These are phyloP conservation scores for Cutaneotrichosporon sp. DNA, from an alignment of 1,284 basidiomycete species.

Conservation along the genomic window DNA sequence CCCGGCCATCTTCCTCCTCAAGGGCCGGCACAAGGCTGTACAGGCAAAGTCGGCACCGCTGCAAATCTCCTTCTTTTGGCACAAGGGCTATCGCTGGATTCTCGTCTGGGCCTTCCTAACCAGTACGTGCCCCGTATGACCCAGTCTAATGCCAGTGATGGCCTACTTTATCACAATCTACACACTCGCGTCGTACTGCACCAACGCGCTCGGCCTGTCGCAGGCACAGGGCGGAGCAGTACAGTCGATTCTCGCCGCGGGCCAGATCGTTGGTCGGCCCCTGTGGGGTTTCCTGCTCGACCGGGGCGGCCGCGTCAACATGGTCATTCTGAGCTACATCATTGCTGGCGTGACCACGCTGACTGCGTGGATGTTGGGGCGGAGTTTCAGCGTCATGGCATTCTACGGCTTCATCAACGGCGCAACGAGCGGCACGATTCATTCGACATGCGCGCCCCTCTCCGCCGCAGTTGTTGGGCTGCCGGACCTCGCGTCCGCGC, in stretches of 20 bases:
- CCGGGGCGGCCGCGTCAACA: conserved; percentile 47
- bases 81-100: conserved; percentile 12
- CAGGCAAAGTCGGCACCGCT: conserved; percentile 16
- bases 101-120: conserved; percentile 18
- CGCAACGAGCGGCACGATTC: conserved; percentile 47
- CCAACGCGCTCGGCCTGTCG: conserved; percentile 43
- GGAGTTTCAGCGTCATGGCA: conserved; percentile 45
- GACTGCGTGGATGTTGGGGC: conserved; percentile 48
- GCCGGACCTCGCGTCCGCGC: conserved; percentile 44
- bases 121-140: conserved; percentile 6
- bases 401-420: conserved; percentile 49
- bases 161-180: conserved; percentile 51
- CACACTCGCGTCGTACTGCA: conserved; percentile 50
- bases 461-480: conserved; percentile 47
- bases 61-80: conserved; percentile 15
- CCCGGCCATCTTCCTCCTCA: conserved; percentile 41
- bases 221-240: conserved; percentile 49
- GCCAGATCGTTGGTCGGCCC: conserved; percentile 51
- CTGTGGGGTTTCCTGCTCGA: conserved; percentile 47
- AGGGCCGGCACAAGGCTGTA: conserved; percentile 35
- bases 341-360: conserved; percentile 47
- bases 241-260: conserved; percentile 49
- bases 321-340: conserved; percentile 45
- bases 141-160: conserved; percentile 31
- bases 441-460: conserved; percentile 44